A percentile compares a stretch with the other conserved stretches of the same genome.
phyloP scores from a whole-genome alignment of 768 basidiomycete species.

The Rhizopogon vinicolor region DNA sequence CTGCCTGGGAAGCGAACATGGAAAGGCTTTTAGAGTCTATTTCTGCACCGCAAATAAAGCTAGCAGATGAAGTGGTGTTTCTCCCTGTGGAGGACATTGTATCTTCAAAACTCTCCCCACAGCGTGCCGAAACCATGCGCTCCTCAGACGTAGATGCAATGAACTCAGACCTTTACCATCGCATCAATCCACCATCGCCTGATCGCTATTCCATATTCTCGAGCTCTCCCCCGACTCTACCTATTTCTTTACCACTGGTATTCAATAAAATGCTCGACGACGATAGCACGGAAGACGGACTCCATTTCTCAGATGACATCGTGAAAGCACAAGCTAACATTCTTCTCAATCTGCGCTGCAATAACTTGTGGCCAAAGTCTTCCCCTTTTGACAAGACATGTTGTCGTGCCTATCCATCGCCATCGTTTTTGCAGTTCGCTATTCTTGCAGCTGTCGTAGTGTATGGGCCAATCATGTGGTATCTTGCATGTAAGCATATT shows the following conservation, averaged over 20 bases:
- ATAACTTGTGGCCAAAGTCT: slow-evolving; percentile 56
- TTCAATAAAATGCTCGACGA: slow-evolving; percentile 79
- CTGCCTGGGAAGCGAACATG: slow-evolving; percentile 74
- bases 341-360: slow-evolving; percentile 78
- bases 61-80: slow-evolving; percentile 72
- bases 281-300: slow-evolving; percentile 75
- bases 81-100: slow-evolving; percentile 75
- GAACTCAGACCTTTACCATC: slow-evolving; percentile 81
- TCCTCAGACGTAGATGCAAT: slow-evolving; percentile 83
- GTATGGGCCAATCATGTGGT: slow-evolving; percentile 46
- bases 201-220: slow-evolving; percentile 27
- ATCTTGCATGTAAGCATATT: slow-evolving; percentile 28
- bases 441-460: slow-evolving; percentile 43
- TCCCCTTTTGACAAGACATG: slow-evolving; percentile 75
- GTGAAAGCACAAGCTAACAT: slow-evolving; percentile 70
- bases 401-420: slow-evolving; percentile 72
- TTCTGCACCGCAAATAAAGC: slow-evolving; percentile 26
- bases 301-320: slow-evolving; percentile 69
- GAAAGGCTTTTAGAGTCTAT: slow-evolving; percentile 58
- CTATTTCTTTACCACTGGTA: slow-evolving; percentile 63
- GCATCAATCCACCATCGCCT: slow-evolving; percentile 39
- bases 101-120: slow-evolving; percentile 56
- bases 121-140: slow-evolving; percentile 65
- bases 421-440: slow-evolving; percentile 51
- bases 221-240: slow-evolving; percentile 15